These are phyloP conservation scores for Sideroxylon spinosum DNA, from an alignment of 179 eudicot species.

Conservation along the genomic window DNA sequence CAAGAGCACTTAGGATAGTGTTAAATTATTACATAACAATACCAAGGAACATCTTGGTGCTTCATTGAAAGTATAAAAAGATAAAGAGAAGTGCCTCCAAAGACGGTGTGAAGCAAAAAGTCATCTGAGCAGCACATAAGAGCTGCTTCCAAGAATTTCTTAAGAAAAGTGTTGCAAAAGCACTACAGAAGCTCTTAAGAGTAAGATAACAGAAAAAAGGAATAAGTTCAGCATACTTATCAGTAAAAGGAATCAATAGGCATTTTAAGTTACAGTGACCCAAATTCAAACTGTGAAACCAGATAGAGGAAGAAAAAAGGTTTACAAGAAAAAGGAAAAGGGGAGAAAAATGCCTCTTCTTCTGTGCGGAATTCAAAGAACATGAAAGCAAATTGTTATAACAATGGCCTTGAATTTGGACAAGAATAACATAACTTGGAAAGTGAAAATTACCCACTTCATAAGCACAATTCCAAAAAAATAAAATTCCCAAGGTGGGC, in stretches of 20 bases:
- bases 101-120: not conserved
- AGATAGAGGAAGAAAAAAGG: not conserved
- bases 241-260: not conserved
- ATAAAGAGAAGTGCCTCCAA: not conserved
- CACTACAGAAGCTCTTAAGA: not conserved
- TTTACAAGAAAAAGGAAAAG: not conserved
- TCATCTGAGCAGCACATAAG: not conserved
- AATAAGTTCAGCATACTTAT: constrained; percentile 7
- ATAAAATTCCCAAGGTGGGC: not conserved
- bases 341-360: no score
- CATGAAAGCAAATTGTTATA: not conserved
- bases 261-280: not conserved
- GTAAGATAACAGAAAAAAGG: not conserved
- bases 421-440: not conserved
- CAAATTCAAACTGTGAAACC: not conserved
- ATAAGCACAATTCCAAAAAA: not conserved
- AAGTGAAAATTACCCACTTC: no score
- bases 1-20: not conserved
- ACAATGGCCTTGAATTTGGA: not conserved
- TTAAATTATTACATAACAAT: not conserved
- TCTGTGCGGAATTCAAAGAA: no score
- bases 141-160: not conserved
- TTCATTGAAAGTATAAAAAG: not conserved
- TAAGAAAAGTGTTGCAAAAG: not conserved
- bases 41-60: not conserved